phyloP scores from a whole-genome alignment of 2,329 filamentous ascomycete species.

The Stachybotrys echinatus region DNA sequence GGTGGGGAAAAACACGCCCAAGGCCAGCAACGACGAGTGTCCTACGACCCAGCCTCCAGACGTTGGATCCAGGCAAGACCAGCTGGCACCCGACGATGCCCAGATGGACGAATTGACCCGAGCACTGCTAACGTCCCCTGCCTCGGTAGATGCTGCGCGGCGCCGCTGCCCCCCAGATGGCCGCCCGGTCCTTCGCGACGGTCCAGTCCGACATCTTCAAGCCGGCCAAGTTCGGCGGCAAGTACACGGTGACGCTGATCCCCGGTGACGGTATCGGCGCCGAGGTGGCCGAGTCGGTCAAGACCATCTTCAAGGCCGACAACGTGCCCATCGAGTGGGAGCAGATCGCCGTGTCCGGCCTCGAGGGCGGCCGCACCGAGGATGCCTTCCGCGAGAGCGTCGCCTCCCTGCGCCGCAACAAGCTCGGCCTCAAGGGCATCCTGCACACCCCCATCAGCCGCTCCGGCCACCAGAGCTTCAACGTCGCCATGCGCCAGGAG shows the following conservation, averaged over 20 bases:
- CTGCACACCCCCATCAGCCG: slow-evolving; percentile 95
- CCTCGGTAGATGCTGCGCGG: slow-evolving; percentile 45
- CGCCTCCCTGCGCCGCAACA: slow-evolving; percentile 94
- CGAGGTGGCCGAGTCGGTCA: slow-evolving; percentile 96
- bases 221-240: slow-evolving; percentile 97
- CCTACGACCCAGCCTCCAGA: no score
- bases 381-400: slow-evolving; percentile 95
- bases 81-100: no score
- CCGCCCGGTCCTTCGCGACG: slow-evolving; percentile 64
- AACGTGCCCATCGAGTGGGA: slow-evolving; percentile 99
- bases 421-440: slow-evolving; percentile 98
- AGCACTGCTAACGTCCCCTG: slow-evolving; percentile 15
- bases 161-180: slow-evolving; percentile 40
- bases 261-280: slow-evolving; percentile 98
- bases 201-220: slow-evolving; percentile 96
- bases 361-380: slow-evolving; percentile 84
- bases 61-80: no score
- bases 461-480: slow-evolving; percentile 98
- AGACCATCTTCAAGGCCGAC: slow-evolving; percentile 99
- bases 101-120: neutral
- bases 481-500: slow-evolving; percentile 97
- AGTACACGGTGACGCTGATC: slow-evolving; percentile 98
- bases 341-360: slow-evolving; percentile 90
- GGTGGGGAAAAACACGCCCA: neutral
- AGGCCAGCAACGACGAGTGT: neutral